These are phyloP conservation scores for Phytophthora fragariae DNA, from an alignment of 352 stramenopile species.

Conservation along the genomic window DNA sequence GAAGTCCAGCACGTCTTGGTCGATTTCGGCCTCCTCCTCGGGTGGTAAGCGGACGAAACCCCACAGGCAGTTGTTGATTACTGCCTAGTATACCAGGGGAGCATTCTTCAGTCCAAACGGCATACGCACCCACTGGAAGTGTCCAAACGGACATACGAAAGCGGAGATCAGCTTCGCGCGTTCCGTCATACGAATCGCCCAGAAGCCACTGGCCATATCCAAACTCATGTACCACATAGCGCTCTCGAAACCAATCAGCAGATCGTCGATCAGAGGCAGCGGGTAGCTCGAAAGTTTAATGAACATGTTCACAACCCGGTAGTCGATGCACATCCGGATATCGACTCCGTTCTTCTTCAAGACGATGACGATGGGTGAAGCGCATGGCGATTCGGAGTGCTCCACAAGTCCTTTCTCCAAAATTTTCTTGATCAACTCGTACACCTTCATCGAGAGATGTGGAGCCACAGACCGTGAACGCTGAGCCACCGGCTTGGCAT, in stretches of 20 bases:
- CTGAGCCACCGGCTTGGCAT: not conserved
- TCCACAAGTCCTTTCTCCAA: constrained; percentile 7
- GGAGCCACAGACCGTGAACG: not conserved
- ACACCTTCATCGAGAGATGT: constrained; percentile 5
- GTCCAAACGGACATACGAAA: constrained; percentile 33
- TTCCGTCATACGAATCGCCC: constrained; percentile 24
- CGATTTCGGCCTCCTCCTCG: not conserved
- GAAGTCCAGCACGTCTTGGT: not conserved
- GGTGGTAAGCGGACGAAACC: constrained; percentile 11
- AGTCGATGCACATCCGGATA: constrained; percentile 37
- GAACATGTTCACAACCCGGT: constrained; percentile 21
- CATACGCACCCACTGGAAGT: constrained; percentile 27
- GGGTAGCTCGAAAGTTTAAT: constrained; percentile 23
- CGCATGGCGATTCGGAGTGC: not conserved
- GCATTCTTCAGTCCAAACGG: constrained; percentile 36
- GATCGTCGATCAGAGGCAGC: too few species aligned
- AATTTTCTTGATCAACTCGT: constrained; percentile 11
- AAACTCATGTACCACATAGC: constrained; percentile 29
- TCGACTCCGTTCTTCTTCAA: constrained; percentile 14
- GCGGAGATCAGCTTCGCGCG: constrained; percentile 24
- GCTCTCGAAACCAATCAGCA: too few species aligned
- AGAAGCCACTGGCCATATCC: constrained; percentile 29
- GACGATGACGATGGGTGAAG: not conserved
- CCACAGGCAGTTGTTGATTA: constrained; percentile 29
- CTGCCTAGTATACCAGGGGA: constrained; percentile 14